Evolutionary conservation across 306 rosid species (phyloP), one percentile per base, ranked within the genome.

Genomic region (Casuarina glauca): DNA sequence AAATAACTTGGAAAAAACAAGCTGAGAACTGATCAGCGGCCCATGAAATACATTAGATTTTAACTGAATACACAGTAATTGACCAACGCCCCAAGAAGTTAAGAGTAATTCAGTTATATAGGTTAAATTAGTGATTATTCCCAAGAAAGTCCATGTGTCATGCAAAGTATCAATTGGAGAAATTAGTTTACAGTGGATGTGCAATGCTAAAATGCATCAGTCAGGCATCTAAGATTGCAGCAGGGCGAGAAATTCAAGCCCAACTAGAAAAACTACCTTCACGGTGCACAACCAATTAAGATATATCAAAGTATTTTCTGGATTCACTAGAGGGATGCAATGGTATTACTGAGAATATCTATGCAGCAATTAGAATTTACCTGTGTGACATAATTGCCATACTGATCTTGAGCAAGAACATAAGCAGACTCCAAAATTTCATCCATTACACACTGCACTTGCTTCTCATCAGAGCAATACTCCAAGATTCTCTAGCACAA

Each of bases 361-460:
- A 32, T n/a, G 42, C 17, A 17, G 15, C 26, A 66, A 42, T 8
- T 6, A 61, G 72, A n/a, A 70, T 81, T 60, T 60, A 90, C 96
- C 93, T 88, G 93, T 55, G 85, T 88, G 73, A 90, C 96, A 66
- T 90, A 90, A 78, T 90, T 90, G 50, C 96, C 93, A 73, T 88
- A 90, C 88, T 88, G 96, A 67, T 90, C 90, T 81, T 85, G 87
- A 78, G 91, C 82, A 66, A 90, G 96, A 77, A 63, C 67, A 80
- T 32, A 83, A 79, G 87, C 77, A 62, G 93, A 90, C 19, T 85
- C 90, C 83, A 90, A 75, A 70, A 90, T 88, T 82, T 90, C 93
- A 19, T 88, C 85, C 73, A 90, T 75, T 61, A 90, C 75, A 72
- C 84, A 78, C 49, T 78, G 93, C 77, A 84, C 70, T 62, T 67